phyloP scores from a whole-genome alignment of 2,329 filamentous ascomycete genomes.

The Macroventuria anomochaeta region DNA sequence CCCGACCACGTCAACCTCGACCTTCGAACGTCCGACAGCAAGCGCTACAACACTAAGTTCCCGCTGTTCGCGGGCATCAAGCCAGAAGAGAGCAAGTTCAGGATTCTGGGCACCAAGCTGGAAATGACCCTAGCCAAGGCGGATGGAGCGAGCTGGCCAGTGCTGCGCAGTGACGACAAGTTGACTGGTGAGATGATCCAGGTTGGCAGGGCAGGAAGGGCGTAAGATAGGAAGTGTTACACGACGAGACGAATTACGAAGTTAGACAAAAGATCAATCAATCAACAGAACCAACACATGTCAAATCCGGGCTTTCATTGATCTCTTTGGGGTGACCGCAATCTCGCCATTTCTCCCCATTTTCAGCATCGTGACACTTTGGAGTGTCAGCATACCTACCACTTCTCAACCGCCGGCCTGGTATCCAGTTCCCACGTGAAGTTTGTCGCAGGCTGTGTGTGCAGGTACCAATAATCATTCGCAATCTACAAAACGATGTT shows the following conservation, averaged over 20 bases:
- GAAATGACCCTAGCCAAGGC: conserved; percentile 78
- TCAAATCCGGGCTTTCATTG: background rate
- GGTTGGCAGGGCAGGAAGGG: conserved; percentile 73
- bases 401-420: conserved; percentile 83
- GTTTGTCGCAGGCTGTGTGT: conserved; percentile 77
- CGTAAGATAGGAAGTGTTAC: conserved; percentile 1
- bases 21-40: conserved; percentile 83
- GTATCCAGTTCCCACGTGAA: conserved; percentile 86
- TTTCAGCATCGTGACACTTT: background rate
- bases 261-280: conserved; percentile 1
- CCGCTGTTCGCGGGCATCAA: conserved; percentile 81
- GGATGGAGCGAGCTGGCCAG: conserved; percentile 82
- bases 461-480: conserved; percentile 83
- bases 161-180: conserved; percentile 78
- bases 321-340: background rate
- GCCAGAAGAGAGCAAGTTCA: conserved; percentile 74
- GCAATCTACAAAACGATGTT: conserved; percentile 69
- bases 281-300: background rate
- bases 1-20: conserved; percentile 73
- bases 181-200: conserved; percentile 84
- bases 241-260: conserved; percentile 18
- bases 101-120: conserved; percentile 87
- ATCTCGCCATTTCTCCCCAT: background rate
- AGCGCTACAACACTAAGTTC: conserved; percentile 77
- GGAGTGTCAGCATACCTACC: conserved; percentile 56